Evolutionary conservation across 139 green algal species (phyloP).

Genomic region (Chloropicon primus): DNA sequence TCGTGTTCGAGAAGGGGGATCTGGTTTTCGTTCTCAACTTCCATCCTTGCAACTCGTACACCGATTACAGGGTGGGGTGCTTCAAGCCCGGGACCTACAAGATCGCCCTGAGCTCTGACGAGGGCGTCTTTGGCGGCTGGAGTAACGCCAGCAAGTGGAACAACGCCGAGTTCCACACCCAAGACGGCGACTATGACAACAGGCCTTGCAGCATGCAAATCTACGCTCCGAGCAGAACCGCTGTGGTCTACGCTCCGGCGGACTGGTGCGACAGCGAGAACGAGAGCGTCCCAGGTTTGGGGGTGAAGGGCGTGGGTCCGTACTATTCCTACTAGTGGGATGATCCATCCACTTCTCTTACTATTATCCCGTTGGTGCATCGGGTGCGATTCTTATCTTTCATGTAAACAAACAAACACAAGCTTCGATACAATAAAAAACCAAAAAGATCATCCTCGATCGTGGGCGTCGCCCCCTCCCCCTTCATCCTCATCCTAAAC

Average conservation of each 20-base stretch:
- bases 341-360: neutral
- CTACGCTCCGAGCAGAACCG: constrained; percentile 35
- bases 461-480: constrained; percentile 19
- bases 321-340: constrained; percentile 21
- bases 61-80: constrained; percentile 75
- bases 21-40: constrained; percentile 98
- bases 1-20: constrained; percentile 64
- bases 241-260: constrained; percentile 70
- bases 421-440: neutral
- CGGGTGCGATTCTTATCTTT: neutral
- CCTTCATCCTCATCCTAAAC: neutral
- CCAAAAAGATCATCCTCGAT: constrained; percentile 19
- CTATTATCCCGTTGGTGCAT: neutral
- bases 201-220: constrained; percentile 49
- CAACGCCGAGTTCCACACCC: constrained; percentile 22
- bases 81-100: constrained; percentile 46
- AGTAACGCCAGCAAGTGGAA: constrained; percentile 68
- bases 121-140: constrained; percentile 77
- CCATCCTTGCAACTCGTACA: neutral
- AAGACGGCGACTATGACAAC: constrained; percentile 38
- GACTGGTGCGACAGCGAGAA: constrained; percentile 50
- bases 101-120: constrained; percentile 61
- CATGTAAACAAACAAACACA: neutral
- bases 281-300: constrained; percentile 68
- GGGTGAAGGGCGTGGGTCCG: constrained; percentile 60